phyloP scores from a whole-genome alignment of 2,329 filamentous ascomycete species.

The Endoconidiophora laricicola region DNA sequence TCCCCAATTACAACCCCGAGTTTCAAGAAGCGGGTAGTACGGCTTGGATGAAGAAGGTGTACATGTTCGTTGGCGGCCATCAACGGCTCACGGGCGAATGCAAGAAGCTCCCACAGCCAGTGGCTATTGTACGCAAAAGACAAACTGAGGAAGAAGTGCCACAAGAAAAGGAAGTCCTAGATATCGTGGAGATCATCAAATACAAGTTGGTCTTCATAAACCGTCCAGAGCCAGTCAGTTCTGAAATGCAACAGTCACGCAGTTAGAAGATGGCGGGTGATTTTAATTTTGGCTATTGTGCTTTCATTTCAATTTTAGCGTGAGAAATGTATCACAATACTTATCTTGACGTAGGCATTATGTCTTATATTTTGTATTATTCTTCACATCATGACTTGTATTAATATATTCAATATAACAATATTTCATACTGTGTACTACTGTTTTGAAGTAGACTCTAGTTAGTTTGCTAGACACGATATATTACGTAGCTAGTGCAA shows the following conservation, averaged over 20 bases:
- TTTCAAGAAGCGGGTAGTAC: conserved; percentile 33
- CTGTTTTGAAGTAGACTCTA: neutral
- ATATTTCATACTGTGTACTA: neutral
- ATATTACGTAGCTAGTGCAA: conserved; percentile 16
- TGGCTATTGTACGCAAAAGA: conserved; percentile 59
- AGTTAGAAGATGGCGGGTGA: neutral
- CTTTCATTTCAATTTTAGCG: neutral
- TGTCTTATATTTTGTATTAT: neutral
- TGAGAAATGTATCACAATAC: neutral
- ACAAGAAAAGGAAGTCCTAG: conserved; percentile 34
- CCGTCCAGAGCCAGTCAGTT: conserved; percentile 68
- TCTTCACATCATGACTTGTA: neutral
- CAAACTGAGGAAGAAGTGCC: conserved; percentile 26
- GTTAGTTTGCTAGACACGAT: neutral
- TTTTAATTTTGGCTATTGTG: neutral
- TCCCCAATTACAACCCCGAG: conserved; percentile 53
- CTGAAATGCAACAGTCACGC: neutral
- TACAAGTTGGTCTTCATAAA: conserved; percentile 74
- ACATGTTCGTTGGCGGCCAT: conserved; percentile 75
- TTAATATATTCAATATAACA: neutral
- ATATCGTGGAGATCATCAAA: conserved; percentile 75
- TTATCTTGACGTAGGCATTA: neutral
- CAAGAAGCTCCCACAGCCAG: conserved; percentile 62
- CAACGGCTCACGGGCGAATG: conserved; percentile 82
- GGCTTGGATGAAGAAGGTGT: conserved; percentile 78